A percentile compares a stretch with the other conserved stretches of the same genome.
Evolutionary conservation across 345 rosid species (phyloP).

Genomic region (Acer negundo): DNA sequence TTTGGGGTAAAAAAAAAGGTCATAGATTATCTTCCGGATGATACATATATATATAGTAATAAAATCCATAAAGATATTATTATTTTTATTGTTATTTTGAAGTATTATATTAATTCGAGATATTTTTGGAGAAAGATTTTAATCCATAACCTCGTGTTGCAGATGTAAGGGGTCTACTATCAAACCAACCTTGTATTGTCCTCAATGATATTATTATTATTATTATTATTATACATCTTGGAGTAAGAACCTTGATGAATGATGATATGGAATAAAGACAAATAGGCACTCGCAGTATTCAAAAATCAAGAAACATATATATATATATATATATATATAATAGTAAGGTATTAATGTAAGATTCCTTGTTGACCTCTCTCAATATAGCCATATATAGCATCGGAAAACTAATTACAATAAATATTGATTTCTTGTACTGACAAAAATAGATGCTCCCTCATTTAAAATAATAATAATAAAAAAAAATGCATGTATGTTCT

Average conservation of each 20-base stretch:
- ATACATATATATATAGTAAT: too few relatives aligned
- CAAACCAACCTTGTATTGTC: too few relatives aligned
- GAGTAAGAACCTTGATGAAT: background rate
- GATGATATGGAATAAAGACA: conserved; percentile 11
- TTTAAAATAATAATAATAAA: conserved; percentile 18
- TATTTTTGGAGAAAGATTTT: too few relatives aligned
- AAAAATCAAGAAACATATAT: conserved; percentile 4
- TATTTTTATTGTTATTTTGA: too few relatives aligned
- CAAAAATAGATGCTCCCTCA: conserved; percentile 31
- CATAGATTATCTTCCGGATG: too few relatives aligned
- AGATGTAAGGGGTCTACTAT: too few relatives aligned
- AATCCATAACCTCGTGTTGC: too few relatives aligned
- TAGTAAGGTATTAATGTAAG: conserved; percentile 34
- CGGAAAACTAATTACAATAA: conserved; percentile 24
- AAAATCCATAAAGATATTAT: too few relatives aligned
- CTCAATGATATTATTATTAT: too few relatives aligned
- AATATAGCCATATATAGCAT: conserved; percentile 9
- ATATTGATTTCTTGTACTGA: conserved; percentile 11
- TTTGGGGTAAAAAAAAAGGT: too few relatives aligned
- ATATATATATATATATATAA: background rate
- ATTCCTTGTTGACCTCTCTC: conserved; percentile 29
- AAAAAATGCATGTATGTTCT: conserved; percentile 23
- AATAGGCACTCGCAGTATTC: background rate
- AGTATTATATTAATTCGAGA: too few relatives aligned
- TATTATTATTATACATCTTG: too few relatives aligned